Base-by-base conservation (phyloP, 306 rosid species). In the Vicia villosa region DNA sequence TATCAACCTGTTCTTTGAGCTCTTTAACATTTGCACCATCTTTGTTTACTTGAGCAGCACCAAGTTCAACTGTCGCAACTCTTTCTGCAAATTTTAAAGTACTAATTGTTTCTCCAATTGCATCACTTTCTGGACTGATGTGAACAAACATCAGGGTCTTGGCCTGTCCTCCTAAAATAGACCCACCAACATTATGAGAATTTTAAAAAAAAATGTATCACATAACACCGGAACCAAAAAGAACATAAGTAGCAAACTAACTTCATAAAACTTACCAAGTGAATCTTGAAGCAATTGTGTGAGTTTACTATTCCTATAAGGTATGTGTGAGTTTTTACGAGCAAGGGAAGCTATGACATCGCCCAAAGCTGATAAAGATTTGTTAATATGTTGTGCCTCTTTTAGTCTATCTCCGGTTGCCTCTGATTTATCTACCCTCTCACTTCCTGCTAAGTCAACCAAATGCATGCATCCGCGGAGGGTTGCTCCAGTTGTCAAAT, bases 381-480 rank as follows among this genome's bases (percentile, higher is more conserved):
- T 94, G 78, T 94, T 94, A 74, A 94, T 94, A 74, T 94, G 97
- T 1, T 91, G 99, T 73, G 99, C 99, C 76, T 94, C 99, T 85
- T 94, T 94, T 21, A 94, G 77, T 72, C 99, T 84, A 72, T 94
- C 99, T 66, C 99, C 99, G 1, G 97, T 94, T 63, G 88, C 99
- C 86, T 91, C 99, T 56, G 99, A 94, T 79, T 94, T 94, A 75
- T 94, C 90, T 15, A 94, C 99, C 76, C 99, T 94, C 74, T 94
- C 99, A 83, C 97, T 94, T 69, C 99, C 99, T 6, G 99, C 99
- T 64, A 94, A 83, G 81, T 94, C 99, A 75, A 94, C 99, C 57
- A 94, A 86, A 87, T 94, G 99, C 99, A 94, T 88, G 83, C 99
- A 91, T 51, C 99, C 99, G 11, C 96, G 96, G 62, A 91, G 82